A percentile compares a stretch with the other conserved stretches of the same genome.
These are phyloP conservation scores for Pyrus bretschneideri DNA, from an alignment of 306 rosid species.

Conservation along the genomic window DNA sequence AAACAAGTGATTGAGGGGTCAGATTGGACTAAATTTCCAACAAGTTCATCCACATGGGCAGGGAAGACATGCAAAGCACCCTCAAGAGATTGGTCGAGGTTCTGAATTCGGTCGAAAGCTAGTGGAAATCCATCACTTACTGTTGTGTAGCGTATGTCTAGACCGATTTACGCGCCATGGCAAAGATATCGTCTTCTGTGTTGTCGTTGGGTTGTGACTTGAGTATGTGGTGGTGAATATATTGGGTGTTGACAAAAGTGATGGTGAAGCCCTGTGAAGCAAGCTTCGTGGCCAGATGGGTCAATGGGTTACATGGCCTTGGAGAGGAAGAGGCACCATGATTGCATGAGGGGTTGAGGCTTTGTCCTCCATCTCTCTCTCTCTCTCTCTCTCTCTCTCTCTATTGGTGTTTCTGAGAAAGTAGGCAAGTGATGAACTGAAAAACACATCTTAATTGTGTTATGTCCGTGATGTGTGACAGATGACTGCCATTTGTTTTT, in stretches of 20 bases:
- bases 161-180: constrained; percentile 19
- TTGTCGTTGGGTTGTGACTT: neutral
- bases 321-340: constrained; percentile 7
- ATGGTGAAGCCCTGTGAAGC: constrained; percentile 23
- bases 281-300: constrained; percentile 18
- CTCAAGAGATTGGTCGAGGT: constrained; percentile 4
- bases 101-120: constrained; percentile 13
- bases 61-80: constrained; percentile 10
- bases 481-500: too few relatives aligned
- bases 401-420: neutral
- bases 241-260: constrained; percentile 19
- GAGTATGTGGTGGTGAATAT: constrained; percentile 11
- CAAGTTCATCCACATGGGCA: constrained; percentile 27
- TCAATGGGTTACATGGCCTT: constrained; percentile 29
- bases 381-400: too few relatives aligned
- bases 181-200: constrained; percentile 15
- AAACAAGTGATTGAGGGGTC: constrained; percentile 24
- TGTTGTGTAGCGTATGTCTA: constrained; percentile 25
- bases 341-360: constrained; percentile 10
- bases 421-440: neutral
- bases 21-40: constrained; percentile 9
- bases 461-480: too few relatives aligned
- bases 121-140: constrained; percentile 27
- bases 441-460: too few relatives aligned
- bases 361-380: neutral